Evolutionary conservation across 768 basidiomycete species (phyloP).

Genomic region (Boletus eberwhitei): DNA sequence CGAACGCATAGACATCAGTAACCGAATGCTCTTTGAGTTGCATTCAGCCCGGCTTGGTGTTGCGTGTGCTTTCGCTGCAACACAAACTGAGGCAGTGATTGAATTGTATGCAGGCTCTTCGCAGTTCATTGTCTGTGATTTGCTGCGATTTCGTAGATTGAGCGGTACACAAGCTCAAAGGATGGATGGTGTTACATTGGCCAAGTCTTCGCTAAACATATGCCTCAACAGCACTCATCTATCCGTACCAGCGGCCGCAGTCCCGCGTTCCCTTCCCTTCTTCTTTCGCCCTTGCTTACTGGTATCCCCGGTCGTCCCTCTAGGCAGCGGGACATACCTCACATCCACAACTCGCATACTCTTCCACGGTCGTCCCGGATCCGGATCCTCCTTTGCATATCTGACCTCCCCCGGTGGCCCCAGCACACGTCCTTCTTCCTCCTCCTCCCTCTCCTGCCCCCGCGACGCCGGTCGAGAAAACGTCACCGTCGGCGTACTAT

Average conservation of each 20-base stretch:
- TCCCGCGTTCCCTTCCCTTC: background rate
- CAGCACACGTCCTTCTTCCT: constrained; percentile 34
- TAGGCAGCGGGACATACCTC: constrained; percentile 36
- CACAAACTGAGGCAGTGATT: background rate
- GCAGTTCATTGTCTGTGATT: too few relatives aligned
- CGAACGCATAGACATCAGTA: background rate
- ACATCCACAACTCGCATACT: constrained; percentile 36
- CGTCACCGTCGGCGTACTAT: constrained; percentile 34
- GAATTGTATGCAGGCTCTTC: background rate
- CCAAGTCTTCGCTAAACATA: background rate
- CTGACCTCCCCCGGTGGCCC: constrained; percentile 37
- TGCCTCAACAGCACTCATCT: background rate
- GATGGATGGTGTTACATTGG: background rate
- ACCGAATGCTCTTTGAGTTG: background rate
- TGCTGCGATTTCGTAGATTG: background rate
- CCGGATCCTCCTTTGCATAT: constrained; percentile 30
- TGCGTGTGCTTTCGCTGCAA: background rate
- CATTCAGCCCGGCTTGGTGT: background rate
- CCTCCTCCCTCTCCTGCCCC: constrained; percentile 33
- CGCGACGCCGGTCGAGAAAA: constrained; percentile 36
- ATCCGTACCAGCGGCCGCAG: background rate
- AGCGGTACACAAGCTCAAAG: background rate
- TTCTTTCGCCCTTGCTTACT: constrained; percentile 1
- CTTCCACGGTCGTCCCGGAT: constrained; percentile 40
- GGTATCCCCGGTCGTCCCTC: background rate